phyloP scores from a whole-genome alignment of 164 flowering plant genomes.

The Vitis amurensis region DNA sequence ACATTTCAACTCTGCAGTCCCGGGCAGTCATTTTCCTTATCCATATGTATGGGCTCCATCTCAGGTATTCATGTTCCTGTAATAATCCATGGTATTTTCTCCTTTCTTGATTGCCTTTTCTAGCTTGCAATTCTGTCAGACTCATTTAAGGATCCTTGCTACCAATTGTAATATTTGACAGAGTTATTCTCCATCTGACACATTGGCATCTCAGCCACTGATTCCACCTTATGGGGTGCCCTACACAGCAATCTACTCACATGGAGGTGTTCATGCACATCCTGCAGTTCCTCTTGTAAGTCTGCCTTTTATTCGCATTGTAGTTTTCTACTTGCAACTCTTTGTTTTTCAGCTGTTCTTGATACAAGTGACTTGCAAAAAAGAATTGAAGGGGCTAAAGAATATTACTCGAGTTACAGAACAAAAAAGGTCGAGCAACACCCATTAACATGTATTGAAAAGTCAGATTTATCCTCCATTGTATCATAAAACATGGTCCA shows the following conservation, averaged over 20 bases:
- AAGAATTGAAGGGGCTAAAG: too few relatives aligned
- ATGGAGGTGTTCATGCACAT: too few relatives aligned
- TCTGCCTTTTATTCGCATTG: neutral
- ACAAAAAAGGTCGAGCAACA: too few relatives aligned
- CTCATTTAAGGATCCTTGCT: neutral
- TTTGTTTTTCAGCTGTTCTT: neutral
- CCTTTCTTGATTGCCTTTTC: neutral
- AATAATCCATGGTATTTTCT: constrained; percentile 11
- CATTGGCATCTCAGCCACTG: neutral
- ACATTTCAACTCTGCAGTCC: constrained; percentile 9
- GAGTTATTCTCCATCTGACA: constrained; percentile 5
- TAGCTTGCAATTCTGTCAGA: neutral
- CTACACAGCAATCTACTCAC: neutral
- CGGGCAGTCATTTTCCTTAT: constrained; percentile 2
- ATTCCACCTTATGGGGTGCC: constrained; percentile 2
- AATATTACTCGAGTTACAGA: too few relatives aligned
- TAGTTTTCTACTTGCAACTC: neutral
- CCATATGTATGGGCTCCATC: constrained; percentile 2
- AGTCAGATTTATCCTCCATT: too few relatives aligned
- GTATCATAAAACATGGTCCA: too few relatives aligned
- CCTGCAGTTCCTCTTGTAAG: too few relatives aligned
- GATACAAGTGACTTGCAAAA: neutral
- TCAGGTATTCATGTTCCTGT: constrained; percentile 5
- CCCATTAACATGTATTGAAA: too few relatives aligned
- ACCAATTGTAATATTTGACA: neutral